Base-by-base conservation (phyloP, 495 filamentous ascomycete genomes). In the Podospora anserina region DNA sequence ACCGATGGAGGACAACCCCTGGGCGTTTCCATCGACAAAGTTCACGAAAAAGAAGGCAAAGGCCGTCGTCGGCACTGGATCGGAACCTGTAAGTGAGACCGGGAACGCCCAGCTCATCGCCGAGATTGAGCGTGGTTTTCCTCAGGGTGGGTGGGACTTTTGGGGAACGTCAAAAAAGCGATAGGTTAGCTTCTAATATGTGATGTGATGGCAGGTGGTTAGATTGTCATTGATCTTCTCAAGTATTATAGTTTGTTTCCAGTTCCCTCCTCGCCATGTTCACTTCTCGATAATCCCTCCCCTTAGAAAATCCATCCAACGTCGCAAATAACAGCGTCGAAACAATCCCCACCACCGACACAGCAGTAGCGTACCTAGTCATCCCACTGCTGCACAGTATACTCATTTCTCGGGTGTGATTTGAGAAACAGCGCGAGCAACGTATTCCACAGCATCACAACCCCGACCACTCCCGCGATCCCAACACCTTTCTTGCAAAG, bases 271-370 rank as follows among this genome's bases (percentile, higher is more conserved):
- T 49, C 39, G 9, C 39, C 39, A 11, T 3, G 7, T 49, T 49
- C 39, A 16, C 39, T 49, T 18, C 39, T 49, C 13, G 39, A 49
- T 49, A 11, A 49, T 16, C 39, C 39, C 39, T 49, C 83, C 82
- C 11, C 79, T 78, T 27, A 83, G 69, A 58, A 82, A 78, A 61
- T 88, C 86, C 2, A 85, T 87, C 13, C 13, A 85, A 63, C 0
- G 83, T 83, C 2, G 85, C 84, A 83, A 84, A 87, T 71, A 87
- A 86, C 0, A 87, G 75, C 0, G 85, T 88, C 0, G 81, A 80
- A 0, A 84, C 71, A 20, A 87, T 86, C 4, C 85, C 85, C 13
- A 85, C 79, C 1, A 82, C 85, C 0, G 79, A 78, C 0, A 86
- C 79, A 1, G 82, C 84, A 0, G 83, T 83, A 0, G 84, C 83